phyloP scores from a whole-genome alignment of 768 basidiomycete species.

The Arthromyces matolae region DNA sequence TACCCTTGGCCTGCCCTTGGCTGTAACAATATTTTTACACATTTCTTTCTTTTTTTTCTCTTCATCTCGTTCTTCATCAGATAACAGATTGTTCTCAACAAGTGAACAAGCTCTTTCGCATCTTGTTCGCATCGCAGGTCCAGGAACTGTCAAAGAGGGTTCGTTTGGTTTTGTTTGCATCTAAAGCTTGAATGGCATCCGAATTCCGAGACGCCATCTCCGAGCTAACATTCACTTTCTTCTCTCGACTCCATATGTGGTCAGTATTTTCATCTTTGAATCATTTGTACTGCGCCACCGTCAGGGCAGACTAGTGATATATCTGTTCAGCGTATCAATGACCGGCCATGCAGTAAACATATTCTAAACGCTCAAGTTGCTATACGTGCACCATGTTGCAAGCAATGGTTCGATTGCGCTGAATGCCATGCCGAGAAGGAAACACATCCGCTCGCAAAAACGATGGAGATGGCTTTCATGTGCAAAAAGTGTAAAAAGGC shows the following conservation, averaged over 20 bases:
- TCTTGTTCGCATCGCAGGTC: not conserved
- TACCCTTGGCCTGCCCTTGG: not conserved
- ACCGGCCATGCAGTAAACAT: conserved; percentile 69
- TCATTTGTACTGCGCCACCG: conserved; percentile 7
- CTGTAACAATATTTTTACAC: no score
- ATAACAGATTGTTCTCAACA: no score
- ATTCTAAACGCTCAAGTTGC: conserved; percentile 95
- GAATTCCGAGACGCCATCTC: conserved; percentile 6
- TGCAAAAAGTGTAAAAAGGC: conserved; percentile 75
- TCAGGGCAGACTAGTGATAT: conserved; percentile 2
- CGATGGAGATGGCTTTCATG: conserved; percentile 60
- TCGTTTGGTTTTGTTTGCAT: conserved; percentile 4
- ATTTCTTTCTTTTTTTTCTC: no score
- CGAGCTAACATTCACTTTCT: not conserved
- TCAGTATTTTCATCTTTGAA: not conserved
- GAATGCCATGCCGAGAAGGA: conserved; percentile 90
- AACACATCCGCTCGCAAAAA: conserved; percentile 68
- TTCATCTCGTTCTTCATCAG: no score
- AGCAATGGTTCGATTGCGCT: conserved; percentile 95
- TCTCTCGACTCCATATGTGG: not conserved
- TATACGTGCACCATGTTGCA: conserved; percentile 95
- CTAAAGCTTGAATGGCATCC: not conserved
- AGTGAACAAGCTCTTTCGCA: no score
- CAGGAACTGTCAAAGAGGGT: not conserved
- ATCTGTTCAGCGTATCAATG: conserved; percentile 19